Base-by-base conservation (phyloP, 2,329 filamentous ascomycete genomes). In the Verticillium longisporum region DNA sequence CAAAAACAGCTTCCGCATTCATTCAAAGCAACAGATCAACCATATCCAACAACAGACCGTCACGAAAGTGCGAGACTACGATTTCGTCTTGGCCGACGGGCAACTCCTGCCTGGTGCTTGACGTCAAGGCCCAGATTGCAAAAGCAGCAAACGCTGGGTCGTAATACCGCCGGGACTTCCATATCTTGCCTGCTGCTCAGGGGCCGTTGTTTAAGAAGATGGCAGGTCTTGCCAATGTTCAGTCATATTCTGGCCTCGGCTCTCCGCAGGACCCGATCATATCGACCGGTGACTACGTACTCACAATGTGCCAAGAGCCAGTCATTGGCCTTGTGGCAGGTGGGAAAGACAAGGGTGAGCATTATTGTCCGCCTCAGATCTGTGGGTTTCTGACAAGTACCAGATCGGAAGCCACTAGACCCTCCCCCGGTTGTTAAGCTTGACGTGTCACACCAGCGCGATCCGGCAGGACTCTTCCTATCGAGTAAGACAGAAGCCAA, bases 341-440 rank as follows among this genome's bases (percentile, higher is more conserved):
- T 15, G 54, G 54, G 4, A 55, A 55, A 33, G 54, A 55, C 54
- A 55, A 55, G 33, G 54, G 54, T 55, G 15, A 21, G 26, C 15
- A 26, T 13, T 26, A 2, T 54, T 14, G 13, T 14, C 33, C 15
- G 31, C 14, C 13, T 33, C 11, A 10, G 26, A 11, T 34, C 54
- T 26, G 11, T 9, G 32, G 26, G 4, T 14, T 10, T 55, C 54
- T 55, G 6, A 55, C 54, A 55, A 3, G 57, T 4, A 59, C 11
- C 56, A 90, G 89, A 91, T 70, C 88, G 92, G 66, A 96, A 96
- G 74, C 91, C 92, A 7, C 86, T 97, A 69, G 92, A 97, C 72
- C 92, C 93, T 58, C 92, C 92, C 13, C 92, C 92, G 53, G 90
- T 96, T 67, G 79, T 96, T 55, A 87, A 94, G 75, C 81, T 96